Base-by-base conservation (phyloP, 164 flowering plant species). In the Saururus chinensis region DNA sequence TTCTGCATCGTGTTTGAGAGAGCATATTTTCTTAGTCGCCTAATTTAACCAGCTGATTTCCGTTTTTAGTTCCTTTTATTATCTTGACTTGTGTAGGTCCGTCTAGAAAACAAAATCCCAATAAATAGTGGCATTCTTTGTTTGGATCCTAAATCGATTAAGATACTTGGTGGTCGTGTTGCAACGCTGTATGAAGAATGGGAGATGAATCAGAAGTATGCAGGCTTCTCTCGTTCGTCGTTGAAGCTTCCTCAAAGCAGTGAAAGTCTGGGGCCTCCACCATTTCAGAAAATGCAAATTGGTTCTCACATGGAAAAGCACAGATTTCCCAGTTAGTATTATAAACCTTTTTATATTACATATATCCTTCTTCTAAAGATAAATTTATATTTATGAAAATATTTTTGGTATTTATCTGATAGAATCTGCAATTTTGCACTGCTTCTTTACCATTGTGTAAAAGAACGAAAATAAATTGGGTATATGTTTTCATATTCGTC, bases 141-240 rank as follows among this genome's bases (percentile, higher is more conserved):
- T 68, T 76, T 93, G 62, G 83, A 76, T 64, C 71, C 87, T 19
- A 75, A 80, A 63, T 76, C 73, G 54, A 21, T 88, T 41, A 77
- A 82, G 41, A 68, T 86, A 42, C 64, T 93, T 41, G 96, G 96
- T 40, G 98, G 98, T 66, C 76, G 80, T 64, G 97, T 93, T 60
- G 81, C 74, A 70, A 66, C 92, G 40, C 86, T 93, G 60, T 74
- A 76, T 75, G 98, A 93, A 70, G 98, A 93, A 73, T 93, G 97
- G 96, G 74, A 90, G 73, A 75, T 88, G 85, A 90, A 76, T 73
- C 75, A 66, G 71, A 93, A 86, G 66, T 93, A 88, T 65, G 78
- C 90, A 13, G 86, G 87, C 49, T 70, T 85, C 42, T 75, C 95
- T n/a, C 88, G 95, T 20, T 72, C 81, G 19, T 57, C 84, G 35